These are phyloP conservation scores for Rhizophagus sp. DNA, from an alignment of 192 early-diverging fungal species.

Conservation along the genomic window DNA sequence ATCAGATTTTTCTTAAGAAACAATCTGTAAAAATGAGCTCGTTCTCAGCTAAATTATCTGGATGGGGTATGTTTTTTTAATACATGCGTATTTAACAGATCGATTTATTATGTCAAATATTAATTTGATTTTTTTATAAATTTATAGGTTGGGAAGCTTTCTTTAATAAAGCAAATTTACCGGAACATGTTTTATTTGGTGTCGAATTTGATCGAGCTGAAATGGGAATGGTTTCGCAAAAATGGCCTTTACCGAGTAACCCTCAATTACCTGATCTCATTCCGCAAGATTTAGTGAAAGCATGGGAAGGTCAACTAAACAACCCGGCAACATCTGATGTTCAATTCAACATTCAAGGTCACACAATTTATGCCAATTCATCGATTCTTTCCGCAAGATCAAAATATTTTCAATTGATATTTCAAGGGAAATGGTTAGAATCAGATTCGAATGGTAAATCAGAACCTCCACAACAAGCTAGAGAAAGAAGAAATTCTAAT, in stretches of 20 bases:
- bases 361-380: conserved; percentile 25
- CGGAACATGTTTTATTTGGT: conserved; percentile 24
- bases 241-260: conserved; percentile 18
- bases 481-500: neutral
- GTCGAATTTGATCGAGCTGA: conserved; percentile 25
- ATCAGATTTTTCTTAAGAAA: conserved; percentile 1
- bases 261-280: neutral
- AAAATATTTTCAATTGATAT: conserved; percentile 22
- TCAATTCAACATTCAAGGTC: conserved; percentile 26
- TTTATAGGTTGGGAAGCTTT: conserved; percentile 22
- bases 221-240: conserved; percentile 12
- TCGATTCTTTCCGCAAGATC: conserved; percentile 16
- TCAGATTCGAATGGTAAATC: neutral
- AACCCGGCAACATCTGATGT: conserved; percentile 15
- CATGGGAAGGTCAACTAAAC: conserved; percentile 27
- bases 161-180: conserved; percentile 17
- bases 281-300: conserved; percentile 17
- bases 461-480: neutral
- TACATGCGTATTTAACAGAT: neutral
- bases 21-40: conserved; percentile 23
- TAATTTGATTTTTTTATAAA: neutral
- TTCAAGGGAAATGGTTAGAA: conserved; percentile 23
- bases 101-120: neutral
- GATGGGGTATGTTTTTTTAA: conserved; percentile 22
- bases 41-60: conserved; percentile 24